Base-by-base conservation (phyloP, 228 moss, liverwort and hornwort genomes). In the Sphagnum fallax region DNA sequence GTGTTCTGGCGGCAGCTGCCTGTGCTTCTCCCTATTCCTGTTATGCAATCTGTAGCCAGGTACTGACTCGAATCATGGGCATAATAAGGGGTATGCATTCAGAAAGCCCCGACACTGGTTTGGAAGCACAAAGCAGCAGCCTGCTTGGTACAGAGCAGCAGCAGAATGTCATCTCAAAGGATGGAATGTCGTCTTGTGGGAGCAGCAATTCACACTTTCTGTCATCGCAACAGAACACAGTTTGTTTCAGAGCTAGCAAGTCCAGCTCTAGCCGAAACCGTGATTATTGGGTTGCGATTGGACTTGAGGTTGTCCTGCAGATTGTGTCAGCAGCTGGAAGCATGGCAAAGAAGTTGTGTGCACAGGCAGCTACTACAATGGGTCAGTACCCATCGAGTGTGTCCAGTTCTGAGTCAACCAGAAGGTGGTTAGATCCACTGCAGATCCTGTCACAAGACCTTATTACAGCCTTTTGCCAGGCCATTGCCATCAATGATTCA, bases 1-100 rank as follows among this genome's bases (percentile, higher is more conserved):
- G 67, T 32, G 70, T 94, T 48, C 75, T 94, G 61, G 85, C 82
- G 53, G 84, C 79, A 66, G 70, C 71, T 13, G 84, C 80, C 63
- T 83, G 66, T 76, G 86, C 84, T 18, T 86, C 81, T 49, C 74
- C 83, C 61, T 78, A 82, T 53, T 86, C 94, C 63, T 94, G 91
- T 70, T 82, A 78, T 66, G 49, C 79, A 60, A 74, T 89, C 14
- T 81, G 80, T 52, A 67, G 68, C 55, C 81, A 65, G 59, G 75
- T 91, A 62, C 76, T 94, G 64, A 64, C 71, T 51, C 69, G 72
- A 52, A 76, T 91, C 50, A 49, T 86, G 53, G 71, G 66, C 14
- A 70, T 78, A 65, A 58, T 71, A 48, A 50, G 50, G 57, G 69
- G 72, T 49, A 52, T 65, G 51, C 50, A 55, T 12, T 55, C 9